A percentile compares a stretch with the other conserved stretches of the same genome.
Evolutionary conservation across 768 basidiomycete species (phyloP).

Genomic region (Auriculariales sp.): DNA sequence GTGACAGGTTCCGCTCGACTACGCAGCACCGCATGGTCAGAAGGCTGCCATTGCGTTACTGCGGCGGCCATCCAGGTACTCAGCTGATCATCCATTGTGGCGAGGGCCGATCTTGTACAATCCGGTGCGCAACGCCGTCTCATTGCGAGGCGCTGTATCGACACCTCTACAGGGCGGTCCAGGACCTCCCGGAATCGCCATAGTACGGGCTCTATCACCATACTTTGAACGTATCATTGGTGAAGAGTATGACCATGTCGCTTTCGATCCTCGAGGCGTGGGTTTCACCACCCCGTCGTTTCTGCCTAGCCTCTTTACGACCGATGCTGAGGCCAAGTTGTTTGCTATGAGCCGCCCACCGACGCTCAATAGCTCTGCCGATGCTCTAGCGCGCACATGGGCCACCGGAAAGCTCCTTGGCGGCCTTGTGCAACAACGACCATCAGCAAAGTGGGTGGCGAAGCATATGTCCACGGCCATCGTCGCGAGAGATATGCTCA

Average conservation of each 20-base stretch:
- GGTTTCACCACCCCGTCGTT: background rate
- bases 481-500: conserved; percentile 2
- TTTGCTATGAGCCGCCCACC: background rate
- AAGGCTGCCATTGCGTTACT: background rate
- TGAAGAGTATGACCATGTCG: background rate
- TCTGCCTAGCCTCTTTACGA: background rate
- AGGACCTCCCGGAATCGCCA: background rate
- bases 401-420: background rate
- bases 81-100: background rate
- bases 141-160: background rate
- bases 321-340: background rate
- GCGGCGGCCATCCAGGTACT: background rate
- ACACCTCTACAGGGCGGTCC: background rate
- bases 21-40: background rate
- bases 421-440: background rate
- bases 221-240: background rate
- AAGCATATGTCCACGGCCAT: conserved; percentile 2
- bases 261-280: background rate
- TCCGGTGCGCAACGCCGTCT: background rate
- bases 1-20: background rate
- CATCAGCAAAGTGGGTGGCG: no score
- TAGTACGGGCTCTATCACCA: background rate
- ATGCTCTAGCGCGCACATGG: background rate
- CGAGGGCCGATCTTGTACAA: background rate
- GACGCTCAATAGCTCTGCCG: background rate